Evolutionary conservation across 306 rosid genomes (phyloP).

Genomic region (Begonia peltatifolia): DNA sequence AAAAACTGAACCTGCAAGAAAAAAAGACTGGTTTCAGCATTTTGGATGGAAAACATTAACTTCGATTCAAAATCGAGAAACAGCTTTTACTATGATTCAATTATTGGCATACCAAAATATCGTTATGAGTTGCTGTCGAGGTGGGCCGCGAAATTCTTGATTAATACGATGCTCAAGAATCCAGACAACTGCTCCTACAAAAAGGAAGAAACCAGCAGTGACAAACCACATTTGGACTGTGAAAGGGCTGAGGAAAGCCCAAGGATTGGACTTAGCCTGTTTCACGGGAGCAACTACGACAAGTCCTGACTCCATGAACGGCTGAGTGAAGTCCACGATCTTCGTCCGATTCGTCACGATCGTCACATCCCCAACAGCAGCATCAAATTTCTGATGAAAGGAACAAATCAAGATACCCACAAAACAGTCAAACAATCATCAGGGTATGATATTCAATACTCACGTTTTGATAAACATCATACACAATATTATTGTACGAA

Average conservation of each 20-base stretch:
- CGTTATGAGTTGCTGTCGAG: slow-evolving; percentile 62
- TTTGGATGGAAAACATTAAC: no score
- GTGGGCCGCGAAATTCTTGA: slow-evolving; percentile 73
- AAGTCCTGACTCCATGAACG: slow-evolving; percentile 69
- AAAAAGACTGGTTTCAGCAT: slow-evolving; percentile 8
- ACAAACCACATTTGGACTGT: slow-evolving; percentile 62
- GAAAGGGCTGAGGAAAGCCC: slow-evolving; percentile 79
- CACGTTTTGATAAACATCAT: slow-evolving; percentile 54
- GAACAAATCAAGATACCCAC: neutral
- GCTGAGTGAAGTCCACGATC: slow-evolving; percentile 81
- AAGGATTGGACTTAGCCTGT: slow-evolving; percentile 51
- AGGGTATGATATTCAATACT: slow-evolving; percentile 15
- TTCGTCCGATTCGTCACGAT: slow-evolving; percentile 69
- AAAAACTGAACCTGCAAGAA: slow-evolving; percentile 72
- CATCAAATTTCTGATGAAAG: slow-evolving; percentile 55
- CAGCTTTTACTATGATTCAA: no score
- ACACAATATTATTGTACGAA: slow-evolving; percentile 27
- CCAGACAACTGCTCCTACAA: slow-evolving; percentile 80
- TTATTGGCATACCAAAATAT: slow-evolving; percentile 53
- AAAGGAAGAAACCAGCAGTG: slow-evolving; percentile 55
- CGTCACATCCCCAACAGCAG: slow-evolving; percentile 72
- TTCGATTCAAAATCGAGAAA: no score
- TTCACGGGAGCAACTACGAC: slow-evolving; percentile 54
- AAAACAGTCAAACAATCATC: no score
- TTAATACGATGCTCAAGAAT: slow-evolving; percentile 83